Evolutionary conservation across 2,329 filamentous ascomycete species (phyloP).

Genomic region (Fusarium sp.): DNA sequence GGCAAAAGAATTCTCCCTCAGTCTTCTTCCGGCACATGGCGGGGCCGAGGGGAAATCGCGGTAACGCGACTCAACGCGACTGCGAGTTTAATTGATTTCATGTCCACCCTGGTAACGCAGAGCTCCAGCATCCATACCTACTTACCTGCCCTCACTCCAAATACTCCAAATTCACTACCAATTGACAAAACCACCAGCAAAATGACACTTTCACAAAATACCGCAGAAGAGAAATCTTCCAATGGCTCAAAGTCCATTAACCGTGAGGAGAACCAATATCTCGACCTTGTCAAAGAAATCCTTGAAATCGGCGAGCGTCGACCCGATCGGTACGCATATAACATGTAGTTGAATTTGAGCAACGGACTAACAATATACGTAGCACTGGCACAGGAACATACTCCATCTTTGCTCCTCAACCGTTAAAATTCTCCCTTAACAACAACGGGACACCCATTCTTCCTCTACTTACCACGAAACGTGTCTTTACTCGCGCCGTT

Average conservation of each 20-base stretch:
- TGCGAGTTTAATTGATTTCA: conserved; percentile 39
- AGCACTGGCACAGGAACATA: conserved; percentile 94
- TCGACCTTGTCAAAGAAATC: conserved; percentile 88
- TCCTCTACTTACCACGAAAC: conserved; percentile 96
- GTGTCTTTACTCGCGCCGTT: conserved; percentile 92
- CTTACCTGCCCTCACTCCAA: neutral
- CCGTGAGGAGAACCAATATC: conserved; percentile 95
- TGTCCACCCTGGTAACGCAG: neutral
- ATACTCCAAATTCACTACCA: neutral
- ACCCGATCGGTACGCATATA: conserved; percentile 77
- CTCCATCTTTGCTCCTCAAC: conserved; percentile 87
- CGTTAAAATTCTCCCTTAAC: conserved; percentile 88
- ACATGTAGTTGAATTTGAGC: neutral
- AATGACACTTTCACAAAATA: conserved; percentile 41
- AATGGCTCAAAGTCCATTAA: conserved; percentile 37
- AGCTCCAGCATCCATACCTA: conserved; percentile 2
- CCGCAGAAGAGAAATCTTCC: conserved; percentile 17
- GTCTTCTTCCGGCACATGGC: neutral
- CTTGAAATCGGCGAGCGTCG: conserved; percentile 86
- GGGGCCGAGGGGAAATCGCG: conserved; percentile 24
- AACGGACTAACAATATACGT: conserved; percentile 15
- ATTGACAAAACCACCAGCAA: conserved; percentile 1
- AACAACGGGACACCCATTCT: conserved; percentile 74
- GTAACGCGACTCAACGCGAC: conserved; percentile 28
- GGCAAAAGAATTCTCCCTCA: conserved; percentile 13